Percentiles rank a stretch among this genome's conserved stretches.
Conservation (phyloP, 352 stramenopile genomes). For the Globisporangium sylvaticum region DNA sequence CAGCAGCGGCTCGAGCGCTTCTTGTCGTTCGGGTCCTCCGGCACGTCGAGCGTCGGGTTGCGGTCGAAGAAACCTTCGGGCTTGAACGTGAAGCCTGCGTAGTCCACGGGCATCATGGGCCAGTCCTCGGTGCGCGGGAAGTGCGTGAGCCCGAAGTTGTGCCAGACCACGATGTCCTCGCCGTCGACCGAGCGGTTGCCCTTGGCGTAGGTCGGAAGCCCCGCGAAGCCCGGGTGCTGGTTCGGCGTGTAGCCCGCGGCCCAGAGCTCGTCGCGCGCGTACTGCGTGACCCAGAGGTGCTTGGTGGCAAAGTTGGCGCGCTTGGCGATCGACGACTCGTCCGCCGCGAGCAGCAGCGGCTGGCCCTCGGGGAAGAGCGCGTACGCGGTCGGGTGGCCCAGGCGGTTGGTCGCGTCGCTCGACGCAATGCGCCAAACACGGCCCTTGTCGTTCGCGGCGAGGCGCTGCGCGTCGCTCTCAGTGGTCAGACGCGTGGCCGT, state of each 20-base stretch:
- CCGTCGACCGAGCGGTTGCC: conserved; percentile 47
- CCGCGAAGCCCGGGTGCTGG: conserved; percentile 42
- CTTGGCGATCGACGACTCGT: conserved; percentile 42
- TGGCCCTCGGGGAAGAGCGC: conserved; percentile 49
- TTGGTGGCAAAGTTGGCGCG: conserved; percentile 61
- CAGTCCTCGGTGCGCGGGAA: conserved; percentile 69
- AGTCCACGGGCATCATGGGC: conserved; percentile 77
- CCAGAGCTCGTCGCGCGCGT: conserved; percentile 56
- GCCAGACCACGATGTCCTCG: conserved; percentile 72
- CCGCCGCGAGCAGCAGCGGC: conserved; percentile 49
- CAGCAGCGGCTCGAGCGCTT: conserved; percentile 33
- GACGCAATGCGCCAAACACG: conserved; percentile 63
- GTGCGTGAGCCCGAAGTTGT: conserved; percentile 70
- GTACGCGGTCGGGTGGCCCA: conserved; percentile 54
- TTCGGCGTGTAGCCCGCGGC: conserved; percentile 68
- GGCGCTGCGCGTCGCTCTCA: conserved; percentile 43
- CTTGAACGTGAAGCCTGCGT: conserved; percentile 62
- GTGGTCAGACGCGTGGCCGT: conserved; percentile 41
- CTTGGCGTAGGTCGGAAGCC: conserved; percentile 53
- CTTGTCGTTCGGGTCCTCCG: conserved; percentile 36
- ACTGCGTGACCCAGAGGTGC: conserved; percentile 70
- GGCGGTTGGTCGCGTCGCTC: conserved; percentile 44
- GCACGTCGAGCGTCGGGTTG: conserved; percentile 50
- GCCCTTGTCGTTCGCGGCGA: conserved; percentile 41
- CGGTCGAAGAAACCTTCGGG: conserved; percentile 65